Evolutionary conservation across 371 early-diverging fungal genomes (phyloP), one percentile per base, ranked within the genome.

Genomic region (Apophysomyces trapeziformis): DNA sequence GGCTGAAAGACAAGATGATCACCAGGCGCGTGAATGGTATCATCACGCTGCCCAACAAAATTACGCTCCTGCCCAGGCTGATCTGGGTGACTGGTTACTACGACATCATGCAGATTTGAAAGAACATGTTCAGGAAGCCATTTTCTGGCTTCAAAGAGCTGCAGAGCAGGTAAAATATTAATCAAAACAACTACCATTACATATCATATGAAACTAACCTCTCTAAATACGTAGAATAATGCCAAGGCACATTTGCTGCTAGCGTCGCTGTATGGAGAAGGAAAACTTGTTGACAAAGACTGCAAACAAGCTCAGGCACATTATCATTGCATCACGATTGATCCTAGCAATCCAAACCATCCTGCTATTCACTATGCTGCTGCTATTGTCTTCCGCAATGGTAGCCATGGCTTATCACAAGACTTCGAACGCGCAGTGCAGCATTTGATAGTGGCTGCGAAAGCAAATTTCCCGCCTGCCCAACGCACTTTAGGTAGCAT

Each of bases 401-500:
- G 61, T 38, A 68, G 68, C 32, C 37, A 58, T 18, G 69, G 74
- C 12, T 39, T 69, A 8, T 16, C 26, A 38, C 68, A 56, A 41
- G 67, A 65, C 46, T 37, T 18, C 14, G 56, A 32, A 44, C 62
- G 57, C 11, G 80, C 80, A 1, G 9, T 75, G 5, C 56, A 61
- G 26, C 78, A 72, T 60, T 68, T 74, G 9, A 43, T 32, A 0
- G 63, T 60, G 41, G 60, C 74, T 1, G 70, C 78, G 7, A 64
- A 73, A 18, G 39, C 50, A 21, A 76, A 72, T 2, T 65, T 63
- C 61, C 50, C 73, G 5, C 61, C 56, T 44, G 80, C 74, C 0
- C 80, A 80, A 57, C 69, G 68, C 21, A 45, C 72, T 6, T 65
- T 83, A 0, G 85, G 84, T 7, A 63, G 73, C 14, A 75, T 78